Evolutionary conservation across 306 rosid genomes (phyloP).

Genomic region (Vicia villosa): DNA sequence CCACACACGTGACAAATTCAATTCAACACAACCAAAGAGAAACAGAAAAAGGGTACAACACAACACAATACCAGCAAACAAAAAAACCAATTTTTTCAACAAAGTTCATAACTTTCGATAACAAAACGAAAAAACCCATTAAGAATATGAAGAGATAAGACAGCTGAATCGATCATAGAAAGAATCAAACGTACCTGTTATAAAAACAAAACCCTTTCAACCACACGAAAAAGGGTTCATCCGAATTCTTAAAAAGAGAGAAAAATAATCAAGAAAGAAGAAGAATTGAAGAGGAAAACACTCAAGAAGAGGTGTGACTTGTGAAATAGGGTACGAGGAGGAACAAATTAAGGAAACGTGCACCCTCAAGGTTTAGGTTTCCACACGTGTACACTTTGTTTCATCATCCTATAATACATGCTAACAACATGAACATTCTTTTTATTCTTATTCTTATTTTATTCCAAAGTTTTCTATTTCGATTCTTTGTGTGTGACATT

Average conservation of each 20-base stretch:
- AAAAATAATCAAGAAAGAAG: constrained; percentile 1
- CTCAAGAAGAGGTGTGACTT: constrained; percentile 2
- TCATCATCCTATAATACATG: background rate
- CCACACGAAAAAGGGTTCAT: constrained; percentile 22
- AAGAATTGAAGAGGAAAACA: constrained; percentile 22
- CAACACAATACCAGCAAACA: background rate
- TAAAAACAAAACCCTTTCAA: constrained; percentile 33
- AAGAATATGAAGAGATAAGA: background rate
- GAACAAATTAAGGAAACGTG: constrained; percentile 37
- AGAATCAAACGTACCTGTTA: constrained; percentile 38
- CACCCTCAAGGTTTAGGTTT: constrained; percentile 32
- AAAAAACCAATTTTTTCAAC: background rate
- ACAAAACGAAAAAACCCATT: constrained; percentile 32
- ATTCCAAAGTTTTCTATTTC: background rate
- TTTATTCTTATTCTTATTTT: background rate
- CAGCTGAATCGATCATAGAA: constrained; percentile 3
- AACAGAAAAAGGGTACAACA: background rate
- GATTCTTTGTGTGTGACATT: background rate
- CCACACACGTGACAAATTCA: constrained; percentile 4
- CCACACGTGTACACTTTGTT: constrained; percentile 38
- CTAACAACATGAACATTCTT: background rate
- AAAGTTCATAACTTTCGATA: constrained; percentile 21
- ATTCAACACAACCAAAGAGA: background rate
- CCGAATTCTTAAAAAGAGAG: constrained; percentile 19
- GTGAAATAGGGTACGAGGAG: constrained; percentile 27